A percentile compares a stretch with the other conserved stretches of the same genome.
These are phyloP conservation scores for Volvox africanus DNA, from an alignment of 139 green algal species.

Conservation along the genomic window DNA sequence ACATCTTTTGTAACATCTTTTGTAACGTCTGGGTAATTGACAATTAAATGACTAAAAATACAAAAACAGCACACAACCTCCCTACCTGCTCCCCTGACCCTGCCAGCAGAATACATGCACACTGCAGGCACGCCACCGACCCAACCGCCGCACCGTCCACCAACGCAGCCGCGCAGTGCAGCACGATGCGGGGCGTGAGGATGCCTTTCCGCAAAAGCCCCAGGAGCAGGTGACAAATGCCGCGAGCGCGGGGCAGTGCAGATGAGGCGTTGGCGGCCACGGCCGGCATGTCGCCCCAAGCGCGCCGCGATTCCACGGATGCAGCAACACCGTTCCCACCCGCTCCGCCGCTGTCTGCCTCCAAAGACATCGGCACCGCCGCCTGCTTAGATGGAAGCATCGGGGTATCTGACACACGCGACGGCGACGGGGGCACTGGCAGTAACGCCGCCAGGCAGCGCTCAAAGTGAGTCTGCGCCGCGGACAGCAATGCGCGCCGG, in stretches of 20 bases:
- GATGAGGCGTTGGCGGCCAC: neutral
- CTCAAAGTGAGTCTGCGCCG: constrained; percentile 29
- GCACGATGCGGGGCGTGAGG: constrained; percentile 40
- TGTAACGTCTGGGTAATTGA: neutral
- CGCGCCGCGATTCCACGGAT: neutral
- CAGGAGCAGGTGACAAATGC: constrained; percentile 27
- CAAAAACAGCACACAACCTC: neutral
- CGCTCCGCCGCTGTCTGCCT: neutral
- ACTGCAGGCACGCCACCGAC: constrained; percentile 4
- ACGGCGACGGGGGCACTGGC: neutral
- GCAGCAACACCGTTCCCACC: neutral
- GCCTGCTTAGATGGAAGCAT: neutral
- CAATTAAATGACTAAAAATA: neutral
- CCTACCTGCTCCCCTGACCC: constrained; percentile 1
- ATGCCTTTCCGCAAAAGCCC: constrained; percentile 10
- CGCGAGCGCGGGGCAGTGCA: neutral
- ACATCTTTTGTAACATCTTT: neutral
- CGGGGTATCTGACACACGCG: neutral
- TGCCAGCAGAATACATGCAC: constrained; percentile 27
- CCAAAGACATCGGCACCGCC: too few relatives aligned
- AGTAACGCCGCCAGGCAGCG: constrained; percentile 4
- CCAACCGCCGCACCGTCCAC: constrained; percentile 11
- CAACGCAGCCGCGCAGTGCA: constrained; percentile 18
- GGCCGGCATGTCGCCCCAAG: constrained; percentile 22
- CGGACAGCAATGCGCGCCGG: constrained; percentile 12